A percentile compares a stretch with the other conserved stretches of the same genome.
phyloP scores from a whole-genome alignment of 441 rosid species.

The Omphalea diandra region DNA sequence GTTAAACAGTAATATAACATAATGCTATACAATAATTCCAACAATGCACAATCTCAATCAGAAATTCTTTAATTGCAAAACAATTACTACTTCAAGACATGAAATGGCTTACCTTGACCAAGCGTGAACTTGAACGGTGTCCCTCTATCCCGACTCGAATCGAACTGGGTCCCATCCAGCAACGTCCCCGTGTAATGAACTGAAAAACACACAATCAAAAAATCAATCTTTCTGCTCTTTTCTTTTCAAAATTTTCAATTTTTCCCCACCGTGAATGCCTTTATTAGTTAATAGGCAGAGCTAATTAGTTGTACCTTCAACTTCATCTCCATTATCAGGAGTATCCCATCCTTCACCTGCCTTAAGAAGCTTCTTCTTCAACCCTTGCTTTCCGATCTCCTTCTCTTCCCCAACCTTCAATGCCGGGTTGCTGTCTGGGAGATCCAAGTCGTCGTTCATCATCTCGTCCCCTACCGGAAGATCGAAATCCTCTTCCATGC shows the following conservation, averaged over 20 bases:
- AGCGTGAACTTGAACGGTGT: conserved; percentile 89
- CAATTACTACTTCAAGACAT: too few relatives aligned
- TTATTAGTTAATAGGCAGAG: too few relatives aligned
- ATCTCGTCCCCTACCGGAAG: conserved; percentile 36
- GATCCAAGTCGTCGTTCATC: conserved; percentile 32
- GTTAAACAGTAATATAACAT: too few relatives aligned
- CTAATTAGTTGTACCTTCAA: too few relatives aligned
- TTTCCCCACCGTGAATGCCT: too few relatives aligned
- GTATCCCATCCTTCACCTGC: conserved; percentile 72
- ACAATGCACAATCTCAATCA: too few relatives aligned
- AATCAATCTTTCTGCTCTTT: too few relatives aligned
- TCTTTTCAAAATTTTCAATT: too few relatives aligned
- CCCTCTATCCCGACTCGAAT: conserved; percentile 75
- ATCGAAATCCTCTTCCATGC: conserved; percentile 67
- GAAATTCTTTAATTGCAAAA: too few relatives aligned
- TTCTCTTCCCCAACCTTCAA: conserved; percentile 66
- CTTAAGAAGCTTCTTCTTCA: conserved; percentile 70
- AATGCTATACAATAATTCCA: too few relatives aligned
- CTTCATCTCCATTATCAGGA: conserved; percentile 68
- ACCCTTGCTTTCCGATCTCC: conserved; percentile 60
- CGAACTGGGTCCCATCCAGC: conserved; percentile 79
- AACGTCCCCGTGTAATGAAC: conserved; percentile 92
- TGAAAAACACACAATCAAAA: conserved; percentile 26
- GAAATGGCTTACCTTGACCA: conserved; percentile 57
- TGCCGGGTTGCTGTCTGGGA: conserved; percentile 30